phyloP scores from a whole-genome alignment of 2,329 filamentous ascomycete species.

The Capronia americana region DNA sequence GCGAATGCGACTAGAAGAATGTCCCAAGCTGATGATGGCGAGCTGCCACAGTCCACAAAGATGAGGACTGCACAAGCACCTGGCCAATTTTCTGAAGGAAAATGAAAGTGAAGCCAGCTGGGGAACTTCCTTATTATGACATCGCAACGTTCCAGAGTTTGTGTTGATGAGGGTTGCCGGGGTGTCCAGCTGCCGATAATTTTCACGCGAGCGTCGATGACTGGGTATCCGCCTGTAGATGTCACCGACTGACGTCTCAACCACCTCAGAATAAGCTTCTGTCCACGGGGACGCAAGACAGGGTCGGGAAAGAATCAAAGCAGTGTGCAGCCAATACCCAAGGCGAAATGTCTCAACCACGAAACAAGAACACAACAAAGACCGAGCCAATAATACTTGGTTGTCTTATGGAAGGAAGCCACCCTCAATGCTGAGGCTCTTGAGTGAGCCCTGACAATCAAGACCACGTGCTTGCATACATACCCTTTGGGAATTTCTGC shows the following conservation, averaged over 20 bases:
- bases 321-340: background rate
- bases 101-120: background rate
- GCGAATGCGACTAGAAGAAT: background rate
- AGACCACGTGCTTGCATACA: background rate
- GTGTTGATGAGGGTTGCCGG: background rate
- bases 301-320: background rate
- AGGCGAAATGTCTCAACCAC: background rate
- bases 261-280: background rate
- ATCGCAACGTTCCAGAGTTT: background rate
- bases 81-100: background rate
- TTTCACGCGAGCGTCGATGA: background rate
- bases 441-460: background rate
- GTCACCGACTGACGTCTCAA: background rate
- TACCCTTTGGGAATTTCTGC: background rate
- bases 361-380: background rate
- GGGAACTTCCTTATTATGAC: background rate
- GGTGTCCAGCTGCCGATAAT: background rate
- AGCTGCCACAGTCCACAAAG: background rate
- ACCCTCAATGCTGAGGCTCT: background rate
- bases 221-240: background rate
- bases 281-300: background rate
- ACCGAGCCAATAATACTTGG: background rate
- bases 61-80: background rate
- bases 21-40: background rate
- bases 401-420: background rate